Conservation (phyloP, 495 filamentous ascomycete genomes). For the Annulohypoxylon bovei region DNA sequence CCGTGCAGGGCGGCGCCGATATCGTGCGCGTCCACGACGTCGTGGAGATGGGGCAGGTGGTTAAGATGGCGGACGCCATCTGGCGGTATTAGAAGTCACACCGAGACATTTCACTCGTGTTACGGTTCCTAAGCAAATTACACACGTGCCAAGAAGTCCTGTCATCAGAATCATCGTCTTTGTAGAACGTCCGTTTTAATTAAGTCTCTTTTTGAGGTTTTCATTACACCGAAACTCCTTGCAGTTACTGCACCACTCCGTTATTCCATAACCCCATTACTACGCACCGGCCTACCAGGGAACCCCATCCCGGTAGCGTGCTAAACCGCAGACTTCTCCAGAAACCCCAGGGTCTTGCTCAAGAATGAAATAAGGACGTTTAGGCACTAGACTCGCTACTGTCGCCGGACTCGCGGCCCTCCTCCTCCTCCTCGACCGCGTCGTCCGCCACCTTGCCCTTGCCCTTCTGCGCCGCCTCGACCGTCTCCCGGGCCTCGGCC, state of each 20-base stretch:
- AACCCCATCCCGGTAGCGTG: not conserved
- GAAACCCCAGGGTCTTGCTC: not conserved
- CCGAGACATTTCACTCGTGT: not conserved
- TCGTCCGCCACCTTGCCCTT: not conserved
- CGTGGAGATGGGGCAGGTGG: slow-evolving; percentile 85
- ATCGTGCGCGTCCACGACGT: slow-evolving; percentile 96
- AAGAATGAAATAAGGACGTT: not conserved
- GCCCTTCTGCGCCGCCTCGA: not conserved
- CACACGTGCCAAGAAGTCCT: not conserved
- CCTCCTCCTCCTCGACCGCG: not conserved
- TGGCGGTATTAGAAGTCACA: slow-evolving; percentile 63
- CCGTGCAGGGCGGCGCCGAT: slow-evolving; percentile 92
- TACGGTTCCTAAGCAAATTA: not conserved
- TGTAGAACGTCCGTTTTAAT: not conserved
- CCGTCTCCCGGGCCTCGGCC: slow-evolving; percentile 5
- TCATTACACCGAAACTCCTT: not conserved
- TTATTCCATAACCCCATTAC: not conserved
- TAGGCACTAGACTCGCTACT: not conserved
- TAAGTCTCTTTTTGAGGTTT: not conserved
- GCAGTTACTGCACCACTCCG: not conserved
- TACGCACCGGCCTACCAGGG: not conserved
- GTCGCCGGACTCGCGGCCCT: not conserved
- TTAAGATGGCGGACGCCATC: slow-evolving; percentile 90
- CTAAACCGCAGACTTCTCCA: not conserved
- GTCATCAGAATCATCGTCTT: not conserved